Evolutionary conservation across 441 rosid species (phyloP).

Genomic region (Bruguiera hainesii): DNA sequence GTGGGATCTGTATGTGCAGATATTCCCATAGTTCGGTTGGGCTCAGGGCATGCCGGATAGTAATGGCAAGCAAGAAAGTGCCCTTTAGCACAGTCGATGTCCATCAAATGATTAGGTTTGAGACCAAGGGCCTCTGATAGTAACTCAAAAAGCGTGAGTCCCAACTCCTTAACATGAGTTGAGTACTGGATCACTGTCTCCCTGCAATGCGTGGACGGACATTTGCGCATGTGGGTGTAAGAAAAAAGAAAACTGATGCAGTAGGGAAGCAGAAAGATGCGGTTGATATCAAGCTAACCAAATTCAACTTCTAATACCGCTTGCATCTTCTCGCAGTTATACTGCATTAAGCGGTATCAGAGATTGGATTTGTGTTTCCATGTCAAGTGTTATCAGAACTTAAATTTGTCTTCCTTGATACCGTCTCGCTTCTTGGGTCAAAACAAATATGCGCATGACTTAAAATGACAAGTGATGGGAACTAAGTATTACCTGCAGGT

Average conservation of each 20-base stretch:
- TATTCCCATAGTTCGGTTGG: slow-evolving; percentile 23
- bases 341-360: not conserved
- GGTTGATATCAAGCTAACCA: no score
- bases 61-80: slow-evolving; percentile 9
- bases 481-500: not conserved
- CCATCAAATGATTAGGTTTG: not conserved
- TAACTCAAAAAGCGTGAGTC: slow-evolving; percentile 1
- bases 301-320: no score
- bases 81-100: not conserved
- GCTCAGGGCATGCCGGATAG: slow-evolving; percentile 16
- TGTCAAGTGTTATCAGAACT: no score
- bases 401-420: no score
- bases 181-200: not conserved
- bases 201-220: slow-evolving; percentile 1
- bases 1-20: slow-evolving; percentile 21
- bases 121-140: slow-evolving; percentile 7
- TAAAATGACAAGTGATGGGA: not conserved
- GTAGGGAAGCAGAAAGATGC: no score
- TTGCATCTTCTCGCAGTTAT: no score
- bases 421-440: no score
- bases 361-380: not conserved
- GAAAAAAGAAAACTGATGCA: no score
- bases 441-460: no score
- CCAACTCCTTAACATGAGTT: slow-evolving; percentile 1
- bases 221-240: not conserved